A percentile compares a stretch with the other conserved stretches of the same genome.
These are phyloP conservation scores for Malus asiatica DNA, from an alignment of 306 rosid genomes.

Conservation along the genomic window DNA sequence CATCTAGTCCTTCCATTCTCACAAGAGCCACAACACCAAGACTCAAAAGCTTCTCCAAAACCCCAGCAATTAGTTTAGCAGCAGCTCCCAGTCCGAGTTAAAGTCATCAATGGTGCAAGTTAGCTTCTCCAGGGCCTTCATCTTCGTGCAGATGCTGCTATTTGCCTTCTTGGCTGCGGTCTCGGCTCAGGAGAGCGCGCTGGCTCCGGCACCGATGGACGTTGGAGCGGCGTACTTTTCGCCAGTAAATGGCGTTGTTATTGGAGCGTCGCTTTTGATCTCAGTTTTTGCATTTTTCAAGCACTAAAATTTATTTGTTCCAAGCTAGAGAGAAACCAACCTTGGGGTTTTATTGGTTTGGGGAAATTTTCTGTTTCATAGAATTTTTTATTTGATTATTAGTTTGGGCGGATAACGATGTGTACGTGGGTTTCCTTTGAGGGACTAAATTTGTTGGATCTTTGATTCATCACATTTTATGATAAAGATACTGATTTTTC, in stretches of 20 bases:
- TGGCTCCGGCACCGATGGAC: neutral
- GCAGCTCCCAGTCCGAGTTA: neutral
- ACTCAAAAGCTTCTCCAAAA: neutral
- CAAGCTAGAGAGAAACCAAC: too few relatives aligned
- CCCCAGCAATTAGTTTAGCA: too few relatives aligned
- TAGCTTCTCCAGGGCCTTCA: slow-evolving; percentile 6
- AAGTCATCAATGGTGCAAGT: slow-evolving; percentile 7
- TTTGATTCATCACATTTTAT: neutral
- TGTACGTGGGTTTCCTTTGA: neutral
- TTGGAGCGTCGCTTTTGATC: slow-evolving; percentile 17
- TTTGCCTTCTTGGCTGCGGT: slow-evolving; percentile 7
- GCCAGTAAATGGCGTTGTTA: slow-evolving; percentile 9
- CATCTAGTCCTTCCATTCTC: neutral
- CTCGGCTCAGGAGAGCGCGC: neutral
- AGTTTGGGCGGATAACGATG: too few relatives aligned
- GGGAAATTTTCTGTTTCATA: too few relatives aligned
- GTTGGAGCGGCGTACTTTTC: slow-evolving; percentile 6
- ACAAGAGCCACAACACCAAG: neutral
- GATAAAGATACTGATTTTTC: neutral
- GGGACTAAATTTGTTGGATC: neutral
- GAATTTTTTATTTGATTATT: neutral
- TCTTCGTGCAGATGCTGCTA: slow-evolving; percentile 6
- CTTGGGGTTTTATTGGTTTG: too few relatives aligned
- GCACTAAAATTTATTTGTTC: neutral
- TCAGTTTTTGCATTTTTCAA: slow-evolving; percentile 18